Percentiles rank a stretch among this genome's conserved stretches.
Evolutionary conservation across 768 basidiomycete species (phyloP).

Genomic region (Paxillus involutus): DNA sequence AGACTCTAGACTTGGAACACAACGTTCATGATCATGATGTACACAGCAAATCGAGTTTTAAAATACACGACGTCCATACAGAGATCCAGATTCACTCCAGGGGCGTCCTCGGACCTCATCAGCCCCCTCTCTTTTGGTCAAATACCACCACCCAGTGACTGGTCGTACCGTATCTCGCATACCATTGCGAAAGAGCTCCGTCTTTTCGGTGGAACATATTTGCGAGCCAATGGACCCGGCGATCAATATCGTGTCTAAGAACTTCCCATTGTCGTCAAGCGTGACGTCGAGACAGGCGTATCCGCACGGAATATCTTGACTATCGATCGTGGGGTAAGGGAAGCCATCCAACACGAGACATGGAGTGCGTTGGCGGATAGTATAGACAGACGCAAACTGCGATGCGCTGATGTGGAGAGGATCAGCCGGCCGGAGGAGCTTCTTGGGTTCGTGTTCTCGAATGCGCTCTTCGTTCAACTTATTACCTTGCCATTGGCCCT

Average conservation of each 20-base stretch:
- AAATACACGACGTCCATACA: not conserved
- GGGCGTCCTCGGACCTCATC: not conserved
- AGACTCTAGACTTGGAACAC: too few relatives aligned
- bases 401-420: constrained; percentile 23
- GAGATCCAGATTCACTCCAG: too few relatives aligned
- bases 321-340: constrained; percentile 29
- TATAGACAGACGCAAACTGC: constrained; percentile 28
- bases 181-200: constrained; percentile 29
- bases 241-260: constrained; percentile 26
- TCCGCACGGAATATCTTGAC: constrained; percentile 28
- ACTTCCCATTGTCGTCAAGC: constrained; percentile 26
- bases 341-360: constrained; percentile 27
- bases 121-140: constrained; percentile 10
- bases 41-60: not conserved
- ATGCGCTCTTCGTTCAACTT: constrained; percentile 28
- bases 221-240: constrained; percentile 30
- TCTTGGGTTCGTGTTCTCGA: constrained; percentile 29
- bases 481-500: constrained; percentile 33
- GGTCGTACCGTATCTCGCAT: constrained; percentile 31
- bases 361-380: constrained; percentile 17
- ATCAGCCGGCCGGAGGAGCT: constrained; percentile 29
- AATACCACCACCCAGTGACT: constrained; percentile 34
- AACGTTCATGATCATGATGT: not conserved
- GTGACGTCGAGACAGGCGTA: constrained; percentile 28
- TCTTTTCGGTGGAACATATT: constrained; percentile 30